These are phyloP conservation scores for Rhododendron kiyosumense DNA, from an alignment of 148 eudicot species.

Conservation along the genomic window DNA sequence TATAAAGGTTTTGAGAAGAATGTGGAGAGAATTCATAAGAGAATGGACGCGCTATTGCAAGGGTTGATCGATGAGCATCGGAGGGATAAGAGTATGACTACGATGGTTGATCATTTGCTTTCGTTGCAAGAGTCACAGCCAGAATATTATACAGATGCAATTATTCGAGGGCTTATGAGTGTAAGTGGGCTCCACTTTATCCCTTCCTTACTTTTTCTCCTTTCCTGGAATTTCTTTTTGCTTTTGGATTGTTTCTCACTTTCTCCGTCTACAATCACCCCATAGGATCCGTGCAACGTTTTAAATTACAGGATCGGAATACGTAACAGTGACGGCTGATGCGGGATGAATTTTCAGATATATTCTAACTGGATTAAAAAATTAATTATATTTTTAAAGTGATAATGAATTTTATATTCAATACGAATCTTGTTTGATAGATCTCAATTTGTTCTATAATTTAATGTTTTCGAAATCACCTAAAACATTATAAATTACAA, in stretches of 20 bases:
- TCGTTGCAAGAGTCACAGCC: not conserved
- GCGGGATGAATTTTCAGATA: too few relatives aligned
- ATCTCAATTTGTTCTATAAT: too few relatives aligned
- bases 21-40: not conserved
- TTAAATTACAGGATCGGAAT: too few relatives aligned
- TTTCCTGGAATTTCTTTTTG: not conserved
- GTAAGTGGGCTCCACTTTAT: not conserved
- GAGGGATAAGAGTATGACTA: not conserved
- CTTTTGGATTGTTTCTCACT: not conserved
- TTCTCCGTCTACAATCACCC: too few relatives aligned
- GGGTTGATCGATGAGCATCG: not conserved
- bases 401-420: too few relatives aligned
- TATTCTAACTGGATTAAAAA: too few relatives aligned
- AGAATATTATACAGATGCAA: not conserved
- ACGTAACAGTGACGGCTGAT: too few relatives aligned
- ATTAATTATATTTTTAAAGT: too few relatives aligned
- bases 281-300: too few relatives aligned
- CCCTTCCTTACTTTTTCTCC: not conserved
- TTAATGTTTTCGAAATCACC: too few relatives aligned
- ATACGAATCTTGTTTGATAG: too few relatives aligned
- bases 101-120: not conserved
- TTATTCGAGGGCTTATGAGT: not conserved
- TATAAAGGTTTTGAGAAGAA: not conserved
- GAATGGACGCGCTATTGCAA: not conserved
- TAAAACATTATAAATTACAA: too few relatives aligned